A percentile compares a stretch with the other conserved stretches of the same genome.
Conservation (phyloP, 352 stramenopile genomes). For the Phytopythium mirpurense region DNA sequence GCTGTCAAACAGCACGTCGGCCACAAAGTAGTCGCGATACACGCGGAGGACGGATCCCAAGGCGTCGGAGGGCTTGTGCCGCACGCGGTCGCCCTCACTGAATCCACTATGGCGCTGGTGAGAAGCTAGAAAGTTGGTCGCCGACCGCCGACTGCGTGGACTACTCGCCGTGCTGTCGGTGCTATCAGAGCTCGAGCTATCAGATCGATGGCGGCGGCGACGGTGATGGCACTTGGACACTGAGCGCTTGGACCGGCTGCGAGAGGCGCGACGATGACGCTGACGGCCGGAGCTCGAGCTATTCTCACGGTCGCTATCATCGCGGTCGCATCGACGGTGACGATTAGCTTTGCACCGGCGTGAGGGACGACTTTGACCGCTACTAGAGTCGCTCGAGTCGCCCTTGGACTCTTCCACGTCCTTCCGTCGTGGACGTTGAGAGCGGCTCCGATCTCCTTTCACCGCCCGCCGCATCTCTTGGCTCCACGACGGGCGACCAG, state of each 20-base stretch:
- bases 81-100: slow-evolving; percentile 48
- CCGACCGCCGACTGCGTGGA: not conserved
- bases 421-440: not conserved
- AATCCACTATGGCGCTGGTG: slow-evolving; percentile 13
- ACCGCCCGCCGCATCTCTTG: not conserved
- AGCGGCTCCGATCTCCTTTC: not conserved
- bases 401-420: slow-evolving; percentile 1
- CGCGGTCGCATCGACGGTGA: not conserved
- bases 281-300: not conserved
- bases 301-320: not conserved
- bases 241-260: not conserved
- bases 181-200: not conserved
- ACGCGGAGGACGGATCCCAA: slow-evolving; percentile 54
- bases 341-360: not conserved
- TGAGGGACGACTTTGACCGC: not conserved
- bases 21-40: slow-evolving; percentile 64
- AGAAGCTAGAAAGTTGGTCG: not conserved
- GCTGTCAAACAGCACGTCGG: slow-evolving; percentile 63
- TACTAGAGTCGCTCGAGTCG: not conserved
- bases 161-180: not conserved
- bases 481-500: not conserved
- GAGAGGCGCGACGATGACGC: not conserved
- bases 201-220: not conserved
- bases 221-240: not conserved
- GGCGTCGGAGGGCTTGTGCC: slow-evolving; percentile 19